Evolutionary conservation across 805 yeast genomes (phyloP), one percentile per base, ranked within the genome.

Genomic region (Lachancea thermotolerans): DNA sequence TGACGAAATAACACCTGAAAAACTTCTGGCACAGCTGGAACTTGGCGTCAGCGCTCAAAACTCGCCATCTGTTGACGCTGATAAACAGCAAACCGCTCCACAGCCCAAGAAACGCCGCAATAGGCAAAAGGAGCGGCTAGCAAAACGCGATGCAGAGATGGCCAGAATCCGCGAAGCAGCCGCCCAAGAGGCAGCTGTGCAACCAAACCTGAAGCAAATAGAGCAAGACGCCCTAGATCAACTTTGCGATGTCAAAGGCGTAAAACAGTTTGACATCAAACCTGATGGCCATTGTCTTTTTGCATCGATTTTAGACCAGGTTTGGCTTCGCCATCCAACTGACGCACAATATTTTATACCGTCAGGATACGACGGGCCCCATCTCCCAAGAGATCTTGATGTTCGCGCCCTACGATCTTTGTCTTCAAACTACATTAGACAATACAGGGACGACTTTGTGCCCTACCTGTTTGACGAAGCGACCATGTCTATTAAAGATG

Each of bases 251-350:
- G 45, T 73, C 21, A 68, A 73, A 29, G 66, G 72, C 4, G 66
- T 87, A n/a, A 57, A 51, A 16, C 80, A 82, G 51, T 65, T 72
- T 49, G 95, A 89, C 52, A 85, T 89, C 39, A 70, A 74, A 48
- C 95, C 98, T 0, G 98, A 91, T 63, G 99, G 98, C 0, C 91
- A 91, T 62, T 93, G 99, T 71, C 67, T 91, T 29, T 93, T 88
- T 69, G 85, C 91, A 3, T 82, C 96, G 0, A 74, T 91, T 15
- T 71, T 81, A 17, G 96, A 91, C 60, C 98, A 91, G 58, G 65
- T 91, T 49, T 52, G 59, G 39, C 46, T 57, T 3, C 75, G 95
- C 17, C 86, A 77, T 28, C 65, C 58, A 2, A 15, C 37, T 4
- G 47, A 42, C 3, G 36, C 33, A n/a, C 12, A 3, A 7, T 51